Evolutionary conservation across 148 eudicot genomes (phyloP).

Genomic region (Drosera capensis): DNA sequence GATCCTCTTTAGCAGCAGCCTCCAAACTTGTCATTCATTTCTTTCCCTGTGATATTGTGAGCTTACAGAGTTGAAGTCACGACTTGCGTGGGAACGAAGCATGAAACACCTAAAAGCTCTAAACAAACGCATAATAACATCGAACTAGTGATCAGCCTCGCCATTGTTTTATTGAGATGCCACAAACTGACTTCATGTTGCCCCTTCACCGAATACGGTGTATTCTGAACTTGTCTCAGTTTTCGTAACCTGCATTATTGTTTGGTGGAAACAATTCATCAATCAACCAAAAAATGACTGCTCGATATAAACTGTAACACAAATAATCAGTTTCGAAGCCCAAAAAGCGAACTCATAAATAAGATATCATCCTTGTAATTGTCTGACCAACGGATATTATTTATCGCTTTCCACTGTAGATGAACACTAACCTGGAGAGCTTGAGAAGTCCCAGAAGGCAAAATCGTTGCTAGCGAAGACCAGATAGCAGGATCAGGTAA

Average conservation of each 20-base stretch:
- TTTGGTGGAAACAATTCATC: background rate
- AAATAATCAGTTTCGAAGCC: no score
- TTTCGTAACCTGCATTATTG: slow-evolving; percentile 51
- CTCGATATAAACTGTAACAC: background rate
- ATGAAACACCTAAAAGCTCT: no score
- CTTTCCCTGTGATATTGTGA: no score
- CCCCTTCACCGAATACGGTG: slow-evolving; percentile 54
- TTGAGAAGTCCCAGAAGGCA: slow-evolving; percentile 55
- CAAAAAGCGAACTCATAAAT: slow-evolving; percentile 2
- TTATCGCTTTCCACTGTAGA: background rate
- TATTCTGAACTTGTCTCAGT: slow-evolving; percentile 64
- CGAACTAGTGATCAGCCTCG: no score
- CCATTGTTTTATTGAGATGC: no score
- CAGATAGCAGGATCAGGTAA: slow-evolving; percentile 68
- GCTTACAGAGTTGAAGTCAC: no score
- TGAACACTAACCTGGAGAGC: slow-evolving; percentile 41
- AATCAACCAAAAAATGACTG: background rate
- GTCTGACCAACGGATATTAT: background rate
- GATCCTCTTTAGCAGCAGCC: no score
- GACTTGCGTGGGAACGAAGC: no score
- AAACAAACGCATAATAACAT: no score
- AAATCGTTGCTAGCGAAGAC: slow-evolving; percentile 58
- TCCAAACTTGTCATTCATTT: no score
- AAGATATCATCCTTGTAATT: background rate
- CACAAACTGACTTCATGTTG: slow-evolving; percentile 19